These are phyloP conservation scores for Penicillium canariense DNA, from an alignment of 495 filamentous ascomycete genomes.

Conservation along the genomic window DNA sequence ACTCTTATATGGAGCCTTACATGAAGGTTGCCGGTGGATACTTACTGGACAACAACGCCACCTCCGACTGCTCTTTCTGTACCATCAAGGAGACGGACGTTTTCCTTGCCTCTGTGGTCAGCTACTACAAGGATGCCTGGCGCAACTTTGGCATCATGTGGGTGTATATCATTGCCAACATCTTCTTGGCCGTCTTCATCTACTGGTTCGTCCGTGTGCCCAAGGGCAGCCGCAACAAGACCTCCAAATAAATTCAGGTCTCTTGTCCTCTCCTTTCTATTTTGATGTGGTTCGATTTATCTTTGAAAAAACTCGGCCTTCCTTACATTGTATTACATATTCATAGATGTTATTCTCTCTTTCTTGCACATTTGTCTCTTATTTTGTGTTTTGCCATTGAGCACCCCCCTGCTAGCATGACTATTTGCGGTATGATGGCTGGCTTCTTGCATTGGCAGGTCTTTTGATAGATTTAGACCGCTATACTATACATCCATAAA, in stretches of 20 bases:
- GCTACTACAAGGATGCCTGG: conserved; percentile 62
- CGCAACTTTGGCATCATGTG: conserved; percentile 67
- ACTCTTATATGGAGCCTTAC: conserved; percentile 54
- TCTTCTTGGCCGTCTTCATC: conserved; percentile 62
- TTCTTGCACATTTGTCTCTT: too few species aligned
- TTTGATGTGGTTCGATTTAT: conserved; percentile 1
- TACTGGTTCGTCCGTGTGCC: conserved; percentile 82
- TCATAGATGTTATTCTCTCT: too few species aligned
- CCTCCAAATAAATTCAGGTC: conserved; percentile 6
- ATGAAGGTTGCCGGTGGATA: conserved; percentile 51
- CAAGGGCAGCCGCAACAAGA: conserved; percentile 51
- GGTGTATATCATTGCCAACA: conserved; percentile 71
- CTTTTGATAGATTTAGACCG: too few species aligned
- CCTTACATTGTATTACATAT: too few species aligned
- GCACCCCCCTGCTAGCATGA: too few species aligned
- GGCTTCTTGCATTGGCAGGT: too few species aligned
- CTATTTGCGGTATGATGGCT: too few species aligned
- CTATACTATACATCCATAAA: too few species aligned
- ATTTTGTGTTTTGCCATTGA: too few species aligned
- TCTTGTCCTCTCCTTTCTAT: neutral
- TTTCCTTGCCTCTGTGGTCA: conserved; percentile 52
- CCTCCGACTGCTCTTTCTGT: conserved; percentile 62
- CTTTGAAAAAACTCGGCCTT: too few species aligned
- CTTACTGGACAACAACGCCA: conserved; percentile 50
- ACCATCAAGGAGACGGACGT: conserved; percentile 56